Conservation (phyloP, 2,329 filamentous ascomycete genomes). For the Aspergillus awamori region DNA sequence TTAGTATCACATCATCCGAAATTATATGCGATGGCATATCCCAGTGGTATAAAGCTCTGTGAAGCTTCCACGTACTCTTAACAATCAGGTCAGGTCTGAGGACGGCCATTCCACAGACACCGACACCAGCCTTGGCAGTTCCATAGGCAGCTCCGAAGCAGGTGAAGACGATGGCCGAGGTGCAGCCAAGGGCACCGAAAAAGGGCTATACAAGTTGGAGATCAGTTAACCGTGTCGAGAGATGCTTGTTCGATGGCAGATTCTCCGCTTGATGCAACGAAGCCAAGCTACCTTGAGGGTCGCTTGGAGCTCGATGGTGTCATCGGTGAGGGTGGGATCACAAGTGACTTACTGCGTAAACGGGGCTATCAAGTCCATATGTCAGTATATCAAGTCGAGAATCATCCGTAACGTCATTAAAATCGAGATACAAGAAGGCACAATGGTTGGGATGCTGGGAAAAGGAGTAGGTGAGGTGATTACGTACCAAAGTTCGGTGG, state of each 20-base stretch:
- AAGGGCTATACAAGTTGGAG: slow-evolving; percentile 65
- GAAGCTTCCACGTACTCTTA: slow-evolving; percentile 74
- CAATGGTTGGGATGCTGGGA: slow-evolving; percentile 37
- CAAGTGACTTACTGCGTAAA: slow-evolving; percentile 87
- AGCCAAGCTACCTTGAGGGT: slow-evolving; percentile 1
- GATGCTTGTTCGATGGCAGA: neutral
- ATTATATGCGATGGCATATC: slow-evolving; percentile 9
- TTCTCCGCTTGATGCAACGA: neutral
- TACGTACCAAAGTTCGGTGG: slow-evolving; percentile 80
- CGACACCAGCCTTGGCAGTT: slow-evolving; percentile 98
- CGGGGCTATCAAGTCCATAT: slow-evolving; percentile 66
- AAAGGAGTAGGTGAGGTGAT: slow-evolving; percentile 39
- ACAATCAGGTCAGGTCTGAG: slow-evolving; percentile 97
- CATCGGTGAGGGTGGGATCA: slow-evolving; percentile 13
- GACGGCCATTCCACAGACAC: slow-evolving; percentile 98
- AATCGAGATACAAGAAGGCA: slow-evolving; percentile 16
- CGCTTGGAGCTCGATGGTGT: slow-evolving; percentile 6
- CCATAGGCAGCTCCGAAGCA: slow-evolving; percentile 97
- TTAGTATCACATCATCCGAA: slow-evolving; percentile 14
- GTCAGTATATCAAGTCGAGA: slow-evolving; percentile 27
- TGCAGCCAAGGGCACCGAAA: slow-evolving; percentile 97
- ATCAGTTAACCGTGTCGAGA: slow-evolving; percentile 4
- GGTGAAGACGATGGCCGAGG: slow-evolving; percentile 91
- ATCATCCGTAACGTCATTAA: neutral
- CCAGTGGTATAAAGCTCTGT: neutral